Evolutionary conservation across 2,329 filamentous ascomycete genomes (phyloP).

Genomic region (Pezicula neosporulosa): DNA sequence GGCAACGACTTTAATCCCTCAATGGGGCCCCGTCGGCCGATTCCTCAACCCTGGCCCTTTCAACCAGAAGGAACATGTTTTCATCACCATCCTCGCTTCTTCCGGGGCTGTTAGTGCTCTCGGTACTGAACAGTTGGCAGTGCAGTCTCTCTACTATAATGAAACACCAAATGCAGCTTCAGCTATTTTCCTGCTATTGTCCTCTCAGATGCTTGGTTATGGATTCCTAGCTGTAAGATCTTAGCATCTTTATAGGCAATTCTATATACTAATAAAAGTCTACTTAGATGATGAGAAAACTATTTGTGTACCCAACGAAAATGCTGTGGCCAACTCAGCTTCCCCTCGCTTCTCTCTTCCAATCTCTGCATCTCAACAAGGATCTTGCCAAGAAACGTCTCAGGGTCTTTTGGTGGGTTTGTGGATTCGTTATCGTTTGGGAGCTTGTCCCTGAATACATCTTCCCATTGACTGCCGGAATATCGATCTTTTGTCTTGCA

Average conservation of each 20-base stretch:
- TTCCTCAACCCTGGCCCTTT: conserved; percentile 36
- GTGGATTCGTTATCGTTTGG: conserved; percentile 37
- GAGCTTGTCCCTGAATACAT: conserved; percentile 44
- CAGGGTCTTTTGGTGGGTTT: conserved; percentile 27
- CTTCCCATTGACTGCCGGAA: conserved; percentile 34
- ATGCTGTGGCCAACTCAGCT: conserved; percentile 30
- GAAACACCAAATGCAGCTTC: conserved; percentile 26
- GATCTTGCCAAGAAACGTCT: conserved; percentile 32
- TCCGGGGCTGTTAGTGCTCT: conserved; percentile 30
- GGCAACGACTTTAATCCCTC: conserved; percentile 28
- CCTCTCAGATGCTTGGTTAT: conserved; percentile 44
- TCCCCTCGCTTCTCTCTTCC: conserved; percentile 32
- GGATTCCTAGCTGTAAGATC: conserved; percentile 38
- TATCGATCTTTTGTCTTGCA: conserved; percentile 42
- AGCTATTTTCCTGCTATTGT: conserved; percentile 41
- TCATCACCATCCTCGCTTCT: conserved; percentile 39
- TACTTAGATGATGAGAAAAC: conserved; percentile 29
- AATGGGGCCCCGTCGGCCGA: conserved; percentile 28
- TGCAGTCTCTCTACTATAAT: conserved; percentile 42
- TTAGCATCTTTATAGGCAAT: too few relatives aligned
- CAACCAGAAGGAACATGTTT: conserved; percentile 31
- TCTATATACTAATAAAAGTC: too few relatives aligned
- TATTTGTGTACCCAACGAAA: conserved; percentile 37
- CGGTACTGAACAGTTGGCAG: conserved; percentile 38
- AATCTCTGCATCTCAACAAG: conserved; percentile 35